Base-by-base conservation (phyloP, 1,284 basidiomycete species). In the Marasmius tenuissimus region DNA sequence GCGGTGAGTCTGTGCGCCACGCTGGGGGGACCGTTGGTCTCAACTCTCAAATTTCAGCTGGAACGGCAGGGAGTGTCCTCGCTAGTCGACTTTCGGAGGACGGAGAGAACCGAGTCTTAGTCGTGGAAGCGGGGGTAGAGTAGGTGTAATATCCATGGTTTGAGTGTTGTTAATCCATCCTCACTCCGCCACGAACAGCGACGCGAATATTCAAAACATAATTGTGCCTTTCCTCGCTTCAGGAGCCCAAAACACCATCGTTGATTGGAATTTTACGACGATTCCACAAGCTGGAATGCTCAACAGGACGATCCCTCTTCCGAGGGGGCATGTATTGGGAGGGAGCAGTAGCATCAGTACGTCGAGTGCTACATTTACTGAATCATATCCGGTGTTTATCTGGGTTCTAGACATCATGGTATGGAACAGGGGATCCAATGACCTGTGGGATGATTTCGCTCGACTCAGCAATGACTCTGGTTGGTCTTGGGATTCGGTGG, bases 371-470 rank as follows among this genome's bases (percentile, higher is more conserved):
- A 22, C 8, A 1, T 38, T 34, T 12, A 8, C 4, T 12, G 9
- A 42, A 57, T 45, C 37, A 16, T 39, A 12, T 12, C 40, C 3
- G 12, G 2, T 18, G 20, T 38, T 14, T 56, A 37, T 39, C 27
- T 18, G 12, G 6, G 12, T n/a, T 69, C 66, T 59, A 73, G 71
- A 71, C 52, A 64, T 60, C 18, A 59, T 71, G 62, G 60, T 66
- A 45, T 74, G 69, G 57, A 70, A 63, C 16, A 68, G 72, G 16
- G 73, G 72, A 8, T 70, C 73, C 5, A 60, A 64, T 12, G 70
- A 73, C 39, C 67, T 72, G 38, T 74, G 59, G 50, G 63, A 75
- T 45, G 66, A 65, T 9, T 68, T 60, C 52, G 72, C 73, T 0
- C 38, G 57, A 1, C 62, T 69, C 6, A 67, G 70, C 10, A 66